Evolutionary conservation across 345 rosid species (phyloP).

Genomic region (Capsella bursapastoris): DNA sequence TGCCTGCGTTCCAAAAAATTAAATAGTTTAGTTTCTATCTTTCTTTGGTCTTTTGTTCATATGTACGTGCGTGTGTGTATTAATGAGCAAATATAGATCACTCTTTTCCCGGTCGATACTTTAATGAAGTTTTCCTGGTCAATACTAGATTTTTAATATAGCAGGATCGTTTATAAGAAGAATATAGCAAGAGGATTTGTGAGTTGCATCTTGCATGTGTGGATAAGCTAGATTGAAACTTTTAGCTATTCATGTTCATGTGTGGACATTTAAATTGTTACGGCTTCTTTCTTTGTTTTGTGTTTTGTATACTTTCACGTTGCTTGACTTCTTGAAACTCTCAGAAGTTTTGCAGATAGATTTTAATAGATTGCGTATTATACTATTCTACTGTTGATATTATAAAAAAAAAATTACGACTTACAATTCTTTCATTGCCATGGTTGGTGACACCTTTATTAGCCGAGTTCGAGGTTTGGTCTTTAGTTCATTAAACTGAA

Average conservation of each 20-base stretch:
- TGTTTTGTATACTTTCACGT: not conserved
- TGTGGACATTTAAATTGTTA: not conserved
- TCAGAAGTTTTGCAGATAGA: not conserved
- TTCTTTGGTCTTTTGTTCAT: not conserved
- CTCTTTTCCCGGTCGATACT: not conserved
- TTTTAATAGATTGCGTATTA: not conserved
- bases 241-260: not conserved
- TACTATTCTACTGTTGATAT: not conserved
- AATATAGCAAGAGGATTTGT: not conserved
- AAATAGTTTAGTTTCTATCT: not conserved
- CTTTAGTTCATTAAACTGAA: not conserved
- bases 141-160: too few relatives aligned
- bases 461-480: not conserved
- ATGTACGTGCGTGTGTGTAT: not conserved
- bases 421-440: not conserved
- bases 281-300: not conserved
- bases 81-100: not conserved
- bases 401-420: not conserved
- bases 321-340: slow-evolving; percentile 13
- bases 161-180: not conserved
- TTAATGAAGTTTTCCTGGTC: not conserved
- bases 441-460: too few relatives aligned
- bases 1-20: too few relatives aligned
- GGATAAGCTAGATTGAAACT: not conserved
- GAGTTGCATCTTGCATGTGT: not conserved